phyloP scores from a whole-genome alignment of 2,329 filamentous ascomycete genomes.

The Aspergillus sp. region DNA sequence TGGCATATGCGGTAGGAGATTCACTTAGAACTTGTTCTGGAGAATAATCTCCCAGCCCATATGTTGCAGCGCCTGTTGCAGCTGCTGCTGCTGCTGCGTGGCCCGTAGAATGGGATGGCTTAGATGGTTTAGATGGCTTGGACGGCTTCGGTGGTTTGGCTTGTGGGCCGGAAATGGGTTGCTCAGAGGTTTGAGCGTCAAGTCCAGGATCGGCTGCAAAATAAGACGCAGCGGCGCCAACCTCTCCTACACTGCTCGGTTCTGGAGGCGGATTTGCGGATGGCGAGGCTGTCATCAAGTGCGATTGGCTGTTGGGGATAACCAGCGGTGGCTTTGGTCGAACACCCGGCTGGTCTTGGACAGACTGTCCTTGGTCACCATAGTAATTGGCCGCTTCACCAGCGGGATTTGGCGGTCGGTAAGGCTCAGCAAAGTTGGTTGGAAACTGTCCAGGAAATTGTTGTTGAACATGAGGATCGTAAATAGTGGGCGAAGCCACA shows the following conservation, averaged over 20 bases:
- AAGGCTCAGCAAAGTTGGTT: slow-evolving; percentile 44
- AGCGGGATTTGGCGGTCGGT: slow-evolving; percentile 47
- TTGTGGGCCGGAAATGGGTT: slow-evolving; percentile 17
- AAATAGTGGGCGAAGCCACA: slow-evolving; percentile 22
- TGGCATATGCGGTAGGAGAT: slow-evolving; percentile 23
- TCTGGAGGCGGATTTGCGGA: slow-evolving; percentile 56
- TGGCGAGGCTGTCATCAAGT: slow-evolving; percentile 55
- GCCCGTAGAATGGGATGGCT: slow-evolving; percentile 28
- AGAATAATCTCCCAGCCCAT: slow-evolving; percentile 41
- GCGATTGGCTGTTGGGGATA: slow-evolving; percentile 56
- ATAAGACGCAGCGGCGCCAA: slow-evolving; percentile 57
- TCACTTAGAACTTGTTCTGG: slow-evolving; percentile 20
- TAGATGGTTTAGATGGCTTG: slow-evolving; percentile 27
- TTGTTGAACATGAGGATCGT: slow-evolving; percentile 52
- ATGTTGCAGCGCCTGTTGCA: slow-evolving; percentile 37
- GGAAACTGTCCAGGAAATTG: slow-evolving; percentile 63
- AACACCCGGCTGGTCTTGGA: slow-evolving; percentile 60
- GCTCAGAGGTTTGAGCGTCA: slow-evolving; percentile 15
- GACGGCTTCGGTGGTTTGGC: slow-evolving; percentile 28
- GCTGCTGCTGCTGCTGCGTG: slow-evolving; percentile 34
- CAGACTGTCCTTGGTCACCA: slow-evolving; percentile 61
- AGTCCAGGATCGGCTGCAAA: slow-evolving; percentile 38
- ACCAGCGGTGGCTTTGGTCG: slow-evolving; percentile 53
- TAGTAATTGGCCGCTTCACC: slow-evolving; percentile 64
- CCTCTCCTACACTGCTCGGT: slow-evolving; percentile 51